Evolutionary conservation across 768 basidiomycete genomes (phyloP).

Genomic region (Pisolithus albus): DNA sequence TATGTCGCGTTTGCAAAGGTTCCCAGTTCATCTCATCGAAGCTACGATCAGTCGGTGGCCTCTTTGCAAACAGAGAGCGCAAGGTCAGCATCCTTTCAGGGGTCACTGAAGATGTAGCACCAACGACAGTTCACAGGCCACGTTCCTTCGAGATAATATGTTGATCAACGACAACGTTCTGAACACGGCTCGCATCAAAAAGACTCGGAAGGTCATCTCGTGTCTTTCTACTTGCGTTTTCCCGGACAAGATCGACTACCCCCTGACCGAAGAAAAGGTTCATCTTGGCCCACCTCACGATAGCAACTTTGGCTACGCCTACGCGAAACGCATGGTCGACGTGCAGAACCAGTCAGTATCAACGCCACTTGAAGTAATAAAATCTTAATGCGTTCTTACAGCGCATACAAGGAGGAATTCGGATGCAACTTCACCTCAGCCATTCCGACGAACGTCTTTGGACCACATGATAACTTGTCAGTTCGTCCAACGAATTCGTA

Average conservation of each 20-base stretch:
- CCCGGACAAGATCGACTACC: constrained; percentile 91
- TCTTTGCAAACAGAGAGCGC: constrained; percentile 94
- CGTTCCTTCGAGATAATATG: constrained; percentile 91
- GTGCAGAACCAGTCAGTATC: constrained; percentile 80
- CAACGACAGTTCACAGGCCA: constrained; percentile 42
- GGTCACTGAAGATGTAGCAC: background rate
- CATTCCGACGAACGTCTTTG: constrained; percentile 97
- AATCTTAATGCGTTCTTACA: constrained; percentile 23
- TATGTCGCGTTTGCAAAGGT: constrained; percentile 33
- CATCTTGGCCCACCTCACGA: constrained; percentile 89
- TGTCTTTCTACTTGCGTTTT: constrained; percentile 97
- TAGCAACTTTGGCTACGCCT: constrained; percentile 95
- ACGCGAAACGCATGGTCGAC: constrained; percentile 94
- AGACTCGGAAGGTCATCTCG: constrained; percentile 77
- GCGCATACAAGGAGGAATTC: constrained; percentile 94
- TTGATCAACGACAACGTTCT: constrained; percentile 95
- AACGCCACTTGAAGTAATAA: too few relatives aligned
- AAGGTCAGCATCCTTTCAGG: constrained; percentile 45
- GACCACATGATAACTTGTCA: constrained; percentile 89
- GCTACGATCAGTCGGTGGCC: constrained; percentile 65
- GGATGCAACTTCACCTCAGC: constrained; percentile 94
- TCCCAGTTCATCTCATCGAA: constrained; percentile 6
- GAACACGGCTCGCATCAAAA: constrained; percentile 59
- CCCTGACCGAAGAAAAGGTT: constrained; percentile 87
- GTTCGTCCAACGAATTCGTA: constrained; percentile 10